phyloP scores from a whole-genome alignment of 805 yeast species.

The Metschnikowia bowlesiae region DNA sequence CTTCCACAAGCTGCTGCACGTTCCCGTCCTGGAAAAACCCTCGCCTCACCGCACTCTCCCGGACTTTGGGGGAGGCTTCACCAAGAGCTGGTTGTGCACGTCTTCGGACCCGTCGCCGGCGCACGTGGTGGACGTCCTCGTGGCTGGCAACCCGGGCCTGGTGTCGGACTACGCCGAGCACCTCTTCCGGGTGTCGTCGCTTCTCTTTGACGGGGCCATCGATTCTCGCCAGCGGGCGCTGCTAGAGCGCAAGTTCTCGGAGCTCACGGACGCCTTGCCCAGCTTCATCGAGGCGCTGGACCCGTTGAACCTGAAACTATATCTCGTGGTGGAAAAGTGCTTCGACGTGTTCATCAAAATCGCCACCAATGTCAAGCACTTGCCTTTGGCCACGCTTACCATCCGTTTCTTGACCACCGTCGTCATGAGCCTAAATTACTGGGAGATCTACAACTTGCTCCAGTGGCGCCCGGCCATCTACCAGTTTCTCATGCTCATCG shows the following conservation, averaged over 20 bases:
- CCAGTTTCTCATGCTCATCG: constrained; percentile 36
- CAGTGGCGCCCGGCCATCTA: constrained; percentile 41
- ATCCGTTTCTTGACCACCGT: constrained; percentile 36
- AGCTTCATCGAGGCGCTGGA: constrained; percentile 20
- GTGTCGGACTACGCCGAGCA: constrained; percentile 38
- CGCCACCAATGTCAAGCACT: constrained; percentile 26
- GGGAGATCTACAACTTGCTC: constrained; percentile 41
- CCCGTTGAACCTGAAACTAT: constrained; percentile 29
- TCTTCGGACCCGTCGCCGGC: constrained; percentile 7
- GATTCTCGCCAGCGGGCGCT: constrained; percentile 11
- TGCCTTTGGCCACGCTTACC: constrained; percentile 31
- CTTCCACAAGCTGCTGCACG: not conserved
- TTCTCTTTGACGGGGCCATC: constrained; percentile 20
- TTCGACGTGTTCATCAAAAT: constrained; percentile 36
- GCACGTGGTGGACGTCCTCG: constrained; percentile 27
- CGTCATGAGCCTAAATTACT: constrained; percentile 37
- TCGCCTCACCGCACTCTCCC: not conserved
- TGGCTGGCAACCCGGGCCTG: constrained; percentile 25
- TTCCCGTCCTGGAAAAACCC: not conserved
- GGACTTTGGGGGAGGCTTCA: constrained; percentile 5
- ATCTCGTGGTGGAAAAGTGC: constrained; percentile 33
- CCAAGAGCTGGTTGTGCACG: constrained; percentile 7
- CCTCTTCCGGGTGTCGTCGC: constrained; percentile 25
- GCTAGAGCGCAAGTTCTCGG: constrained; percentile 23
- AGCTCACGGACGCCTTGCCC: constrained; percentile 23